Evolutionary conservation across 441 rosid species (phyloP).

Genomic region (Dalechampia spathulata): DNA sequence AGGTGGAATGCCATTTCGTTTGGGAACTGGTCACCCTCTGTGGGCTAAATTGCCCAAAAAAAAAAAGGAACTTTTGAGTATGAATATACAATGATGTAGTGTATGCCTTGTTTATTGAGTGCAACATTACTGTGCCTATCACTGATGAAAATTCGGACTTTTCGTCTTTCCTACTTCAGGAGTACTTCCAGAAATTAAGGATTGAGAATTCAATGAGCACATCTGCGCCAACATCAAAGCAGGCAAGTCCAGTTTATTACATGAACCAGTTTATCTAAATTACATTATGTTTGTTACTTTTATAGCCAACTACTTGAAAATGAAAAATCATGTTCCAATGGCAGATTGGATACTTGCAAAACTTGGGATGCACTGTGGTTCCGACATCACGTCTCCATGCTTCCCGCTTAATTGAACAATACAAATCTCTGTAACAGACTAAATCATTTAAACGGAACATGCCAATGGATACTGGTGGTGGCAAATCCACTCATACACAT

Average conservation of each 20-base stretch:
- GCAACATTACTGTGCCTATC: not conserved
- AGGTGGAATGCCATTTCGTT: not conserved
- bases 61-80: too few species aligned
- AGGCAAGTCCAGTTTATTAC: slow-evolving; percentile 33
- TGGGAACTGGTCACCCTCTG: not conserved
- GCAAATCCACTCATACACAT: too few species aligned
- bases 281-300: not conserved
- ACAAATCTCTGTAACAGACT: slow-evolving; percentile 40
- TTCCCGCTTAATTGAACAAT: slow-evolving; percentile 66
- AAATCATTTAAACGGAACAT: not conserved
- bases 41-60: too few species aligned
- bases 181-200: slow-evolving; percentile 77
- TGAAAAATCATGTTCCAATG: not conserved
- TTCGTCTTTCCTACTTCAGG: slow-evolving; percentile 35
- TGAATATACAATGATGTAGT: not conserved
- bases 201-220: slow-evolving; percentile 86
- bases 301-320: not conserved
- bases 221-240: slow-evolving; percentile 76
- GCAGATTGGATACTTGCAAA: slow-evolving; percentile 53
- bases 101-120: not conserved
- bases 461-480: not conserved
- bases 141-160: not conserved
- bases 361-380: slow-evolving; percentile 52
- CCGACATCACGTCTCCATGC: slow-evolving; percentile 75
- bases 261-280: not conserved